These are phyloP conservation scores for Pholiota microspora DNA, from an alignment of 768 basidiomycete species.

Conservation along the genomic window DNA sequence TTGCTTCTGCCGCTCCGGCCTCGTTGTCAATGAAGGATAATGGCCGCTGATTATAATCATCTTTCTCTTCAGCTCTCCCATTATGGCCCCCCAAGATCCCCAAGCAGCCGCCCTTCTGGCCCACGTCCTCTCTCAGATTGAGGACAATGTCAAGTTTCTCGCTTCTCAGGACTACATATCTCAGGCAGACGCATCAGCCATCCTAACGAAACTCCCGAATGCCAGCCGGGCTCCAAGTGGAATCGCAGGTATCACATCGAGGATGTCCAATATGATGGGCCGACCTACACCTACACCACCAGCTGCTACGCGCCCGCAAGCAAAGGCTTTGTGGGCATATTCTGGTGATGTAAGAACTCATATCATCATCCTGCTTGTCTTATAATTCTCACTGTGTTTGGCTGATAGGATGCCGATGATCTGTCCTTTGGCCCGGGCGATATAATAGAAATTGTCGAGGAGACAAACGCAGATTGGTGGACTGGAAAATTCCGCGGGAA, in stretches of 20 bases:
- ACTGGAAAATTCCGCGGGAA: conserved; percentile 60
- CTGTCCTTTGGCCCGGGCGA: conserved; percentile 77
- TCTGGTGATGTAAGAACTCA: conserved; percentile 57
- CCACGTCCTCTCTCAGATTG: conserved; percentile 57
- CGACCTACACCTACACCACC: conserved; percentile 11
- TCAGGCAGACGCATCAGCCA: conserved; percentile 42
- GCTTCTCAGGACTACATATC: conserved; percentile 53
- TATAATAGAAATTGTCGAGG: conserved; percentile 72
- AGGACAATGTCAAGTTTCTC: conserved; percentile 57
- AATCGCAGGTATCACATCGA: conserved; percentile 19
- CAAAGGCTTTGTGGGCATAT: conserved; percentile 65
- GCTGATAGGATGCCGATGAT: conserved; percentile 71
- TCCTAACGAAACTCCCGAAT: conserved; percentile 49
- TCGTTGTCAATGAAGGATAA: neutral
- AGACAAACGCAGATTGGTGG: conserved; percentile 90
- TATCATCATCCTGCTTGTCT: conserved; percentile 4
- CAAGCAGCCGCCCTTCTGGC: conserved; percentile 48
- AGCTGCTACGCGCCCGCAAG: conserved; percentile 31
- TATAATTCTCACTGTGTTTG: conserved; percentile 3
- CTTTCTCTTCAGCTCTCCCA: conserved; percentile 7
- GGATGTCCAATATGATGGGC: conserved; percentile 18
- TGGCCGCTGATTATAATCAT: neutral
- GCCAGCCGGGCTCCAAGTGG: conserved; percentile 11
- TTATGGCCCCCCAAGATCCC: conserved; percentile 32
- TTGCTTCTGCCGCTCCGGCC: neutral